Evolutionary conservation across 1,284 basidiomycete species (phyloP).

Genomic region (Austropuccinia psidii): DNA sequence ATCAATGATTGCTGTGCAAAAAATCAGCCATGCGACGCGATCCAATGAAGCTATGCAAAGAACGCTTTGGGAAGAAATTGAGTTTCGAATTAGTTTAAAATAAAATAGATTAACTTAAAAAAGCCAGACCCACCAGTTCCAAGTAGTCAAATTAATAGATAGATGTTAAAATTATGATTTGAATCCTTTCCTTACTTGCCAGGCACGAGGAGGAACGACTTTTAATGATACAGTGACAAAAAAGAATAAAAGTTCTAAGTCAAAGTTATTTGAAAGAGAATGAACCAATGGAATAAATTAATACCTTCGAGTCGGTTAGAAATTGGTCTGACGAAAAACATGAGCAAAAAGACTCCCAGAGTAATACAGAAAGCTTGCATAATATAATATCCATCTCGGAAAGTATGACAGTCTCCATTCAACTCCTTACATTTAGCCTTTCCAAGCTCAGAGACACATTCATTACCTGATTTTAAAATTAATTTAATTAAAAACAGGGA

Average conservation of each 20-base stretch:
- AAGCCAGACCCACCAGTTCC: neutral
- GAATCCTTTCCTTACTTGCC: conserved; percentile 32
- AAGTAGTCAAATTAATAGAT: neutral
- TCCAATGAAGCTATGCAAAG: neutral
- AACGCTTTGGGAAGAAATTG: too few species aligned
- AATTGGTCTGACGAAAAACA: conserved; percentile 73
- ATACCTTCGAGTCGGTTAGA: conserved; percentile 76
- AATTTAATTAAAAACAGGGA: conserved; percentile 37
- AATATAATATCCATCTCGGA: conserved; percentile 86
- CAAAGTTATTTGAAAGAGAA: neutral
- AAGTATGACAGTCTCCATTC: conserved; percentile 70
- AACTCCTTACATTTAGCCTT: conserved; percentile 68
- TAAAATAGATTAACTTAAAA: neutral
- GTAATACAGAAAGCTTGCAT: conserved; percentile 70
- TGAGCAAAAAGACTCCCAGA: conserved; percentile 64
- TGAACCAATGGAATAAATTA: conserved; percentile 45
- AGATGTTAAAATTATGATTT: neutral
- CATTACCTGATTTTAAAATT: conserved; percentile 54
- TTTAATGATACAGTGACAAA: neutral
- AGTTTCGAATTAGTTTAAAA: neutral
- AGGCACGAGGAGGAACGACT: conserved; percentile 29
- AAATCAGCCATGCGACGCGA: too few species aligned
- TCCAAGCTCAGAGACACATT: conserved; percentile 84
- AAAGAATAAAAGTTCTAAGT: neutral
- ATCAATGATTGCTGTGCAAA: too few species aligned